Evolutionary conservation across 1,284 basidiomycete genomes (phyloP).

Genomic region (Macrocystidia cucumis): DNA sequence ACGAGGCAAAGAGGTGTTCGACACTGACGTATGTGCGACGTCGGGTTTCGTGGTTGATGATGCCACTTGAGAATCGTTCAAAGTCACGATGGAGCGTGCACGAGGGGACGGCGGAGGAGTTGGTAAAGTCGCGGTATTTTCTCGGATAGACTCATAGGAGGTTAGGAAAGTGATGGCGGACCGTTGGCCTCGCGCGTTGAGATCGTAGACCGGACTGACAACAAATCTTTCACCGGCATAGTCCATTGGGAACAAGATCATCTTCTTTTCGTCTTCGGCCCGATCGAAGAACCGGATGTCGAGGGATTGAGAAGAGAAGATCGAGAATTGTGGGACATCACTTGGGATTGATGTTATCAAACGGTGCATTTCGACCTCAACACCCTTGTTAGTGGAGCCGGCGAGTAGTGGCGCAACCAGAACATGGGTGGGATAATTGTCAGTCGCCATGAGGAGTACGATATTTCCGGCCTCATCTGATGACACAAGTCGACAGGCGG

Average conservation of each 20-base stretch:
- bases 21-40: no score
- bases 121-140: constrained; percentile 14
- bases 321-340: constrained; percentile 7
- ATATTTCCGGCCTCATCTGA: constrained; percentile 5
- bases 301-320: constrained; percentile 12
- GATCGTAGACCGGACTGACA: constrained; percentile 20
- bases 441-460: constrained; percentile 5
- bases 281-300: constrained; percentile 11
- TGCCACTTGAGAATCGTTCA: no score
- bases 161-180: constrained; percentile 20
- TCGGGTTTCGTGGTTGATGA: no score
- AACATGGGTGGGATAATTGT: constrained; percentile 7
- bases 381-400: neutral
- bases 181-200: constrained; percentile 15
- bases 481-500: constrained; percentile 8
- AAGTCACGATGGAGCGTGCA: constrained; percentile 12
- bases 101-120: constrained; percentile 27
- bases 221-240: constrained; percentile 20
- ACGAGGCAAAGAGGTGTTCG: no score
- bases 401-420: constrained; percentile 7
- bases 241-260: constrained; percentile 13
- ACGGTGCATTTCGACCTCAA: constrained; percentile 4
- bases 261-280: constrained; percentile 4
- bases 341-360: constrained; percentile 10
- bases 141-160: constrained; percentile 8